Evolutionary conservation across 371 early-diverging fungal species (phyloP).

Genomic region (Globomyces sp.): DNA sequence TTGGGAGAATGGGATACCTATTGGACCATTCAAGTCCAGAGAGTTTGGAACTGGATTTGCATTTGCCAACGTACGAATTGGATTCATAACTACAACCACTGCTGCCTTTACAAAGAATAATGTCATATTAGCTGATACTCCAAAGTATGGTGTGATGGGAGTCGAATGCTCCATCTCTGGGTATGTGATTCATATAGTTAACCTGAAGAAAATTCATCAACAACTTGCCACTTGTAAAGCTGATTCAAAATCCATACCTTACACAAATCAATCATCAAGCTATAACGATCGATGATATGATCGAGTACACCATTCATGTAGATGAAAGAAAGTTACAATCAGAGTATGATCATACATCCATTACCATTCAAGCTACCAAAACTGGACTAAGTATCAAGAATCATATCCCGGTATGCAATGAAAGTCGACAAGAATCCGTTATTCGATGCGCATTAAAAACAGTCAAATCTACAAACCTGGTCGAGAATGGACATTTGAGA

Average conservation of each 20-base stretch:
- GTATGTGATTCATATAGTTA: constrained; percentile 45
- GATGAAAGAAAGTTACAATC: constrained; percentile 16
- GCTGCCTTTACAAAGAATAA: constrained; percentile 28
- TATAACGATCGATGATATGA: neutral
- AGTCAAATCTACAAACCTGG: too few relatives aligned
- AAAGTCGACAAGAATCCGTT: too few relatives aligned
- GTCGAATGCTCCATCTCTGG: constrained; percentile 52
- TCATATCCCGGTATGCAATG: too few relatives aligned
- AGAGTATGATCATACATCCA: too few relatives aligned
- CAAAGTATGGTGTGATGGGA: constrained; percentile 41
- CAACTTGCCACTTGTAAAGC: constrained; percentile 15
- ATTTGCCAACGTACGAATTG: constrained; percentile 41
- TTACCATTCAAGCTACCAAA: too few relatives aligned
- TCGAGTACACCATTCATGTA: constrained; percentile 29
- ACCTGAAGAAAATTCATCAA: constrained; percentile 38
- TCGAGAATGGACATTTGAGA: too few relatives aligned
- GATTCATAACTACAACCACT: constrained; percentile 38
- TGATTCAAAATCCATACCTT: constrained; percentile 1
- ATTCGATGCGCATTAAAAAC: too few relatives aligned
- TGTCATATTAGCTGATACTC: constrained; percentile 24
- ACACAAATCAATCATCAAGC: too few relatives aligned
- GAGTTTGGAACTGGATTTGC: constrained; percentile 51
- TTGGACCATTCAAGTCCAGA: constrained; percentile 49
- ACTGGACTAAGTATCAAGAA: too few relatives aligned
- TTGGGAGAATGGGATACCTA: constrained; percentile 45